These are phyloP conservation scores for Cercospora brassicicola DNA, from an alignment of 2,329 filamentous ascomycete species.

Conservation along the genomic window DNA sequence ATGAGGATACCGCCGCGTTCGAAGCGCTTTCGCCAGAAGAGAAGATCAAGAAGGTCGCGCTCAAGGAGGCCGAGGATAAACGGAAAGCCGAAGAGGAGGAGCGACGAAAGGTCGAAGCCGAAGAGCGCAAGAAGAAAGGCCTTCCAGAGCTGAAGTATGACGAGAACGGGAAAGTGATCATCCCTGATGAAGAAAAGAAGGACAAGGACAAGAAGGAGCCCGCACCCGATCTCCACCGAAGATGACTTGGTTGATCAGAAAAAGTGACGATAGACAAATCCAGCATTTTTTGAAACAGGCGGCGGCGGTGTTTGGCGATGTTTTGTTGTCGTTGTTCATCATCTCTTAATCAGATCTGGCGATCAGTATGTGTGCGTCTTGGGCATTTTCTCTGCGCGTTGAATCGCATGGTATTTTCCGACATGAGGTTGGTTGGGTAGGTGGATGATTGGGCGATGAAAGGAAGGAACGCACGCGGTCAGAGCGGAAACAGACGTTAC, in stretches of 20 bases:
- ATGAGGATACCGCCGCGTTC: conserved; percentile 63
- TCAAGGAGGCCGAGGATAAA: conserved; percentile 29
- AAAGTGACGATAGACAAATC: conserved; percentile 1
- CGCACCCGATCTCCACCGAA: conserved; percentile 8
- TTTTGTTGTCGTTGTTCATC: not conserved
- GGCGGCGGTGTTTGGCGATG: conserved; percentile 5
- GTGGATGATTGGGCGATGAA: not conserved
- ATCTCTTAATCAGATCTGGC: conserved; percentile 4
- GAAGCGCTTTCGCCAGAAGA: conserved; percentile 60
- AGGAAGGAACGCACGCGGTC: not conserved
- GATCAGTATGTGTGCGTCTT: not conserved
- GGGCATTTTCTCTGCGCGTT: conserved; percentile 3
- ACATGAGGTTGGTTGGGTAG: not conserved
- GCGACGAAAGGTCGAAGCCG: conserved; percentile 26
- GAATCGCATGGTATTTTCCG: not conserved
- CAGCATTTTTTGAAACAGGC: conserved; percentile 3
- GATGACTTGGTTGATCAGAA: conserved; percentile 5
- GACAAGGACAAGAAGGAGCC: conserved; percentile 13
- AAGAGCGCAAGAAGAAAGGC: conserved; percentile 22
- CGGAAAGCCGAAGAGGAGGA: conserved; percentile 27
- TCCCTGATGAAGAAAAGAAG: conserved; percentile 9
- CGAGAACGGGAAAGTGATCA: conserved; percentile 11
- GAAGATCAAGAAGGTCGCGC: conserved; percentile 52
- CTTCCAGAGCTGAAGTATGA: conserved; percentile 18
- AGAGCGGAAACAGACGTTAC: not conserved